A percentile compares a stretch with the other conserved stretches of the same genome.
phyloP scores from a whole-genome alignment of 176 grass and related monocot genomes.

The Coix lacrymajobi region DNA sequence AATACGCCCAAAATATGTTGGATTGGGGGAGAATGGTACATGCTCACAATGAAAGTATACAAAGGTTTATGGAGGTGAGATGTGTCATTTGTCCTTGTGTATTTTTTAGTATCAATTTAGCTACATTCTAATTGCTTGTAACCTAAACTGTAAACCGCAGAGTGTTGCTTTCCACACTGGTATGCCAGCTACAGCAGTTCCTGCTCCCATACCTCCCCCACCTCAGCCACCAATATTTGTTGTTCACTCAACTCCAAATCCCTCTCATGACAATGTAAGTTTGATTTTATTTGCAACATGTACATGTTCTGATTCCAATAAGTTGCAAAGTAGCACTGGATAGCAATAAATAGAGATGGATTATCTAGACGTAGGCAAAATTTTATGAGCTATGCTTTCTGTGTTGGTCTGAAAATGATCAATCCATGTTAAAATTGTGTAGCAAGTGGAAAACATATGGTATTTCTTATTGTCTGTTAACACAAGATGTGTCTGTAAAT shows the following conservation, averaged over 20 bases:
- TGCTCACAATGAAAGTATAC: background rate
- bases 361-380: too few species aligned
- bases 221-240: background rate
- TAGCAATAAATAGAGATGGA: too few species aligned
- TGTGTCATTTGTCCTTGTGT: background rate
- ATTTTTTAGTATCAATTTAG: background rate
- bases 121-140: background rate
- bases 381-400: too few species aligned
- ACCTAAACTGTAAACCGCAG: background rate
- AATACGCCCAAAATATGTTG: background rate
- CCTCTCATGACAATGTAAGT: background rate
- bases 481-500: too few species aligned
- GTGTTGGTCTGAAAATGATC: too few species aligned
- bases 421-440: too few species aligned
- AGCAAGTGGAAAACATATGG: too few species aligned
- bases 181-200: background rate
- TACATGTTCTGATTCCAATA: too few species aligned
- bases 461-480: too few species aligned
- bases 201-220: background rate
- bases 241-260: background rate
- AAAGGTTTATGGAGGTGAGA: background rate
- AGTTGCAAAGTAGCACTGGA: too few species aligned
- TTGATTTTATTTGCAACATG: too few species aligned
- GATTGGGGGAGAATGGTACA: background rate
- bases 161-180: background rate